phyloP scores from a whole-genome alignment of 495 filamentous ascomycete species.

The Daldinia concentrica region DNA sequence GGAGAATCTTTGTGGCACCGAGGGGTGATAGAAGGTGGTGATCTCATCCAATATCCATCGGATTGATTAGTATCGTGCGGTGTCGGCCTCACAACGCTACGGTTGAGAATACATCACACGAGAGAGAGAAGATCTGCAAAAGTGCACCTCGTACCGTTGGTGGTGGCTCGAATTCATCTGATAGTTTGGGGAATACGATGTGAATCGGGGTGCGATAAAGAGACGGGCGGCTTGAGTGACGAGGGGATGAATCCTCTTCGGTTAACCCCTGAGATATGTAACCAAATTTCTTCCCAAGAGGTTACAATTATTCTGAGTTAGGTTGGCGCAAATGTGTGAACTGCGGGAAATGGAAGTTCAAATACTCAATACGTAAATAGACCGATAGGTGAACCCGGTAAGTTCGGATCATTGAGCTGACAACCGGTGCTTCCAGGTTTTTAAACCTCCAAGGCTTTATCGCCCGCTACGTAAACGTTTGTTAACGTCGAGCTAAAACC shows the following conservation, averaged over 20 bases:
- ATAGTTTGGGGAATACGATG: conserved; percentile 8
- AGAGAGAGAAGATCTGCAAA: conserved; percentile 27
- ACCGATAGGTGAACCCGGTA: conserved; percentile 15
- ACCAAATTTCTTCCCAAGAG: neutral
- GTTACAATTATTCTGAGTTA: neutral
- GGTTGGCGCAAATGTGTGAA: neutral
- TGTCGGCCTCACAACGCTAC: conserved; percentile 29
- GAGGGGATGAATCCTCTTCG: neutral
- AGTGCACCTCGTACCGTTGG: conserved; percentile 9
- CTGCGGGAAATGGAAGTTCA: neutral
- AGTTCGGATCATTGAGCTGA: conserved; percentile 27
- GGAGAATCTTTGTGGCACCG: conserved; percentile 22
- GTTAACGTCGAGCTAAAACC: conserved; percentile 18
- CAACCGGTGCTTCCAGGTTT: neutral
- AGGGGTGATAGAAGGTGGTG: conserved; percentile 20
- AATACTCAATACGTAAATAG: neutral
- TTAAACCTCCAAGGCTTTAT: neutral
- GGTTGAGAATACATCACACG: conserved; percentile 17
- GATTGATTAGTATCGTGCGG: conserved; percentile 27
- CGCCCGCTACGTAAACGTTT: conserved; percentile 2
- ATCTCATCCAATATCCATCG: conserved; percentile 30
- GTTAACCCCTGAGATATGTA: conserved; percentile 7
- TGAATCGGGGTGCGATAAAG: neutral
- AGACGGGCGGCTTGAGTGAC: neutral
- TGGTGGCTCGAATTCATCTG: conserved; percentile 22